Conservation (phyloP, 805 yeast species). For the Jamesozyma hellenica region DNA sequence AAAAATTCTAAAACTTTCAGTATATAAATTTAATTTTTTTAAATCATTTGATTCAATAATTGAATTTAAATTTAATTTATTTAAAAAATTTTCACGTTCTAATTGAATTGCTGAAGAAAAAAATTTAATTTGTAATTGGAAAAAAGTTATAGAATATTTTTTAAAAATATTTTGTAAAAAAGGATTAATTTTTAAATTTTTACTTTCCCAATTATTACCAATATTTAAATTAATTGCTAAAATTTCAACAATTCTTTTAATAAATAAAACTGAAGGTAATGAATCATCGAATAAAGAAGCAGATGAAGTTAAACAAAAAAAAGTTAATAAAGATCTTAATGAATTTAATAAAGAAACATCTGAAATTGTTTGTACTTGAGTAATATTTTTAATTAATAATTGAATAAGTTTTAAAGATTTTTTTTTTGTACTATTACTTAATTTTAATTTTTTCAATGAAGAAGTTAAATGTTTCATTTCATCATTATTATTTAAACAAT, state of each 20-base stretch:
- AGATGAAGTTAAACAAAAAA: slow-evolving; percentile 16
- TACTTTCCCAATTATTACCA: slow-evolving; percentile 15
- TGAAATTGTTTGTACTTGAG: slow-evolving; percentile 17
- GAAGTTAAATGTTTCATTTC: slow-evolving; percentile 15
- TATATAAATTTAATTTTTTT: slow-evolving; percentile 26
- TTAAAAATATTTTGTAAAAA: slow-evolving; percentile 4
- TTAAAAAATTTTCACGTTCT: slow-evolving; percentile 26
- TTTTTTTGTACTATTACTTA: slow-evolving; percentile 11
- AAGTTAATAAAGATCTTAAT: slow-evolving; percentile 13
- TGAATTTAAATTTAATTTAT: slow-evolving; percentile 15
- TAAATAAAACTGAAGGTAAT: slow-evolving; percentile 12
- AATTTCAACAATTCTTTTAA: slow-evolving; percentile 14
- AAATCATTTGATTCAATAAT: slow-evolving; percentile 9
- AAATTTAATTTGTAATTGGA: slow-evolving; percentile 22
- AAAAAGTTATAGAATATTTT: slow-evolving; percentile 3
- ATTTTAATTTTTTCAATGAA: slow-evolving; percentile 20
- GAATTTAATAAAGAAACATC: slow-evolving; percentile 21
- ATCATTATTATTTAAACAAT: slow-evolving; percentile 4
- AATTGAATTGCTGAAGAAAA: slow-evolving; percentile 26
- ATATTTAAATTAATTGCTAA: slow-evolving; percentile 15
- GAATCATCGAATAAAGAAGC: slow-evolving; percentile 10
- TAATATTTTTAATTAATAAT: slow-evolving; percentile 20
- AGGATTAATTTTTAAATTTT: slow-evolving; percentile 9
- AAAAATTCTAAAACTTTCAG: slow-evolving; percentile 31
- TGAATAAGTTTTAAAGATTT: slow-evolving; percentile 18